Evolutionary conservation across 2,329 filamentous ascomycete species (phyloP).

Genomic region (Pyrenochaeta sp.): DNA sequence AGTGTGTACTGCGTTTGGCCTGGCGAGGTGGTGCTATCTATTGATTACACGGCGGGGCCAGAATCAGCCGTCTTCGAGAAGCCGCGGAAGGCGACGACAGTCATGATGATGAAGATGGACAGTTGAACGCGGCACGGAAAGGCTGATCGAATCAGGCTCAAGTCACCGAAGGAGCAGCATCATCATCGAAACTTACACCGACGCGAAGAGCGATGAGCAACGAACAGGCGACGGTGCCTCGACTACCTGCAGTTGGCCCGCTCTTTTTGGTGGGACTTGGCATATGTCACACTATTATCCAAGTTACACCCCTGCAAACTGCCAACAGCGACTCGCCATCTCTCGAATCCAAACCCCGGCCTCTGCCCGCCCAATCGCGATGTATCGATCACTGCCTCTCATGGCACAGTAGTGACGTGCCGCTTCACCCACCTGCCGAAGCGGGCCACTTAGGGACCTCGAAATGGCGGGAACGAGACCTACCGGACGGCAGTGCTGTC

Average conservation of each 20-base stretch:
- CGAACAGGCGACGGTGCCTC: no score
- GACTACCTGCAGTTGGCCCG: no score
- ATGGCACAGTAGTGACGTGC: conserved; percentile 41
- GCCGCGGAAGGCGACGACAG: no score
- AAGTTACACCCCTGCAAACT: conserved; percentile 4
- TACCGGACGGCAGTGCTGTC: conserved; percentile 1
- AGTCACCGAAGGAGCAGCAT: no score
- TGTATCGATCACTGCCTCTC: conserved; percentile 39
- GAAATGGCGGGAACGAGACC: background rate
- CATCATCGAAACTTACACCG: no score
- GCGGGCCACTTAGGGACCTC: conserved; percentile 6
- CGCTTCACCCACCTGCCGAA: conserved; percentile 11
- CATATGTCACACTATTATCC: conserved; percentile 12
- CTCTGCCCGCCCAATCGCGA: conserved; percentile 23
- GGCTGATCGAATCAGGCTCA: no score
- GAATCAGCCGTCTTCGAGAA: no score
- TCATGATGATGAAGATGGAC: no score
- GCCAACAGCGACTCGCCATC: background rate
- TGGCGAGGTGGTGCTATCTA: conserved; percentile 4
- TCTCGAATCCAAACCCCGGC: conserved; percentile 30
- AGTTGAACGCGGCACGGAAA: no score
- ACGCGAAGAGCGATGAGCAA: no score
- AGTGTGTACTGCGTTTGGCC: conserved; percentile 1
- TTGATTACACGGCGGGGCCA: background rate
- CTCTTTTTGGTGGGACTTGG: no score